These are phyloP conservation scores for Colletotrichum lini DNA, from an alignment of 2,329 filamentous ascomycete species.

Conservation along the genomic window DNA sequence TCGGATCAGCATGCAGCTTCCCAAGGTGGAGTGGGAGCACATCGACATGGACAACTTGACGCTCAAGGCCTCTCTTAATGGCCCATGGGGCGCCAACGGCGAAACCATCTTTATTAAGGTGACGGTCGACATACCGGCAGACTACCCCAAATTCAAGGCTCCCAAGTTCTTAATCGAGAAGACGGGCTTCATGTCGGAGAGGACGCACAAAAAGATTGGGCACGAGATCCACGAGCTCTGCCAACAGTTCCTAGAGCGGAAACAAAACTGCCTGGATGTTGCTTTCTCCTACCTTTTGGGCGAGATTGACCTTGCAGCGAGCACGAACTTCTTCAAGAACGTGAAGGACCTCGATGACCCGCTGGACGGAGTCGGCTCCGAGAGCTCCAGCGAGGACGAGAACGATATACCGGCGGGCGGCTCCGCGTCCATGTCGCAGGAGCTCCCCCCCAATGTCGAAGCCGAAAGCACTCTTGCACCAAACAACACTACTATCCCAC, in stretches of 20 bases:
- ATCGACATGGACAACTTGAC: slow-evolving; percentile 74
- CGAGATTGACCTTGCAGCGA: slow-evolving; percentile 72
- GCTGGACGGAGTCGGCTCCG: slow-evolving; percentile 72
- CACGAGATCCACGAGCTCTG: slow-evolving; percentile 71
- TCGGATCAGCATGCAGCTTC: slow-evolving; percentile 72
- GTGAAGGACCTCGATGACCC: slow-evolving; percentile 74
- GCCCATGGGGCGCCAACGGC: slow-evolving; percentile 72
- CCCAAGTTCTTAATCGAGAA: slow-evolving; percentile 74
- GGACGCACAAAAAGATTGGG: slow-evolving; percentile 67
- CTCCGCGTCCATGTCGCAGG: slow-evolving; percentile 73
- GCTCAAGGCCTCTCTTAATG: slow-evolving; percentile 73
- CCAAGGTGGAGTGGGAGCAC: slow-evolving; percentile 75
- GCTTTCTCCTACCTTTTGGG: slow-evolving; percentile 75
- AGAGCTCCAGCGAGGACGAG: slow-evolving; percentile 89
- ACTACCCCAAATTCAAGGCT: slow-evolving; percentile 70
- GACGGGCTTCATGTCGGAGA: slow-evolving; percentile 72
- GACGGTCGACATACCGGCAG: slow-evolving; percentile 70
- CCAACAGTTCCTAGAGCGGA: slow-evolving; percentile 67
- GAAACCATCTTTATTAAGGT: slow-evolving; percentile 74
- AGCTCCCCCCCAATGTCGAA: slow-evolving; percentile 69
- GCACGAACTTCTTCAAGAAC: slow-evolving; percentile 74
- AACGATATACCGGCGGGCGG: slow-evolving; percentile 66
- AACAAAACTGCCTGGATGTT: slow-evolving; percentile 74
- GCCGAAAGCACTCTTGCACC: slow-evolving; percentile 68
- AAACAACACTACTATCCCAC: slow-evolving; percentile 67